Evolutionary conservation across 2,329 filamentous ascomycete genomes (phyloP), one percentile per base, ranked within the genome.

Genomic region (Sclerotinia sclerotiorum): DNA sequence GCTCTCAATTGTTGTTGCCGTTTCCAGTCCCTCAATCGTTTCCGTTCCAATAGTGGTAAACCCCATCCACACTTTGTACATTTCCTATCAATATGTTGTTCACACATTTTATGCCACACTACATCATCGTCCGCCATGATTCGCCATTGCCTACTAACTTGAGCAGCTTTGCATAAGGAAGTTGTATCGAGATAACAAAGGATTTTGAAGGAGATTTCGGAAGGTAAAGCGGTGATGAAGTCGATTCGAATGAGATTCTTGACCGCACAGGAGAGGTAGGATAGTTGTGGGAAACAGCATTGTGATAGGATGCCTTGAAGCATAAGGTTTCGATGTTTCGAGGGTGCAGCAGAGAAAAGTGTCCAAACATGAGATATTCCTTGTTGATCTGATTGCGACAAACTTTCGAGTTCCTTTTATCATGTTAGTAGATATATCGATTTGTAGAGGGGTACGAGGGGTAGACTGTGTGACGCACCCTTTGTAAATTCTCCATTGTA

Each of bases 311-410:
- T 94, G 73, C 95, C 95, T 78, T 97, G 93, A 10, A 99, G 85
- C 92, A 99, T 98, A 69, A 99, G 85, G 72, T 97, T 94, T 74
- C 95, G 90, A 77, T 98, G 94, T 78, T 96, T 97, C 13, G 93
- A 87, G 0, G 95, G 95, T 0, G 95, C 94, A 51, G 95, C 95
- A 0, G 94, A 98, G 82, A 99, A 99, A 60, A 98, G 84, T 0
- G 94, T 97, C 95, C 95, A 99, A 68, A 98, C 94, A 76, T 97
- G 94, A 46, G 94, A 93, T 75, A 99, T 97, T 76, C 92, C 94
- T 80, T 97, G 93, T 80, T 97, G 93, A 78, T 99, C 95, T 72
- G 87, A 88, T 71, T 90, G 87, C 6, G 93, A 90, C 46, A 97
- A 85, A 58, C 86, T 88, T 74, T 94, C 91, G 65, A 98, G 87